phyloP scores from a whole-genome alignment of 2,329 filamentous ascomycete genomes.

The Seiridium unicorne region DNA sequence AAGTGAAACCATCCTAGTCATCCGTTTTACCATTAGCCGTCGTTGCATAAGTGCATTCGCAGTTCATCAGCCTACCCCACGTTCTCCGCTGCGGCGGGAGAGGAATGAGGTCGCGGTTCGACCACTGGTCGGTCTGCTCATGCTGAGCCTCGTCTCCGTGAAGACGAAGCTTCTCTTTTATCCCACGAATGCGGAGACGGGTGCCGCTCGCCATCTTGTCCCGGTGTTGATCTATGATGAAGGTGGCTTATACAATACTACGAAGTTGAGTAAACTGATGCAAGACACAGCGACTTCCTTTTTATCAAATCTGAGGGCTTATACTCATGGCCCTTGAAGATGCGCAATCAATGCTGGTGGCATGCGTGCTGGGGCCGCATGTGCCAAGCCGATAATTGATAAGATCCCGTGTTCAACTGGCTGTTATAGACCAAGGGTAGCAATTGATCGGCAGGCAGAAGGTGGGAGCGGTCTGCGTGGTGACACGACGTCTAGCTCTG shows the following conservation, averaged over 20 bases:
- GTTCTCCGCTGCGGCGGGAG: constrained; percentile 41
- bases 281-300: no score
- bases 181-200: constrained; percentile 10
- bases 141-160: constrained; percentile 37
- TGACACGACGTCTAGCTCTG: neutral
- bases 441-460: no score
- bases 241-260: no score
- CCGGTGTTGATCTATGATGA: neutral
- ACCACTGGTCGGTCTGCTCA: constrained; percentile 48
- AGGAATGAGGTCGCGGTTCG: constrained; percentile 42
- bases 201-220: neutral
- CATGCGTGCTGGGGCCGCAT: no score
- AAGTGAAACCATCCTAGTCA: constrained; percentile 38
- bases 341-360: no score
- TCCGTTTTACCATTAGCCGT: neutral
- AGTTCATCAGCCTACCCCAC: constrained; percentile 30
- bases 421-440: no score
- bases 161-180: constrained; percentile 32
- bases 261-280: no score
- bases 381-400: no score
- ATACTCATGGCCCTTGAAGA: no score
- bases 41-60: neutral
- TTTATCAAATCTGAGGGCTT: no score
- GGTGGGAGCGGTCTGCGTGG: neutral
- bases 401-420: no score